These are phyloP conservation scores for Penicillium manginii DNA, from an alignment of 495 filamentous ascomycete species.

Conservation along the genomic window DNA sequence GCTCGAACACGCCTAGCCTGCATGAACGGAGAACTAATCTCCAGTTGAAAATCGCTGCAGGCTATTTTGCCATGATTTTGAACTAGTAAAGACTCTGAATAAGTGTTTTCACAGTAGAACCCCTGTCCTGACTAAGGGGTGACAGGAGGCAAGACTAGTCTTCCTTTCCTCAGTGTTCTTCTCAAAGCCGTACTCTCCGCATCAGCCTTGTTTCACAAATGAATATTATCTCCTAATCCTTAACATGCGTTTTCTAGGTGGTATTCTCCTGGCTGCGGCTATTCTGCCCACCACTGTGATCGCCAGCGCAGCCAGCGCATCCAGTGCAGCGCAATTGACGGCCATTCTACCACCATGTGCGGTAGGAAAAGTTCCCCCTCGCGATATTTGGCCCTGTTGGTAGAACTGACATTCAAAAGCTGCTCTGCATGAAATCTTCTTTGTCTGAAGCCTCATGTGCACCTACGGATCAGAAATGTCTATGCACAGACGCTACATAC, in stretches of 20 bases:
- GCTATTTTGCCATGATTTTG: background rate
- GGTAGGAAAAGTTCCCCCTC: conserved; percentile 8
- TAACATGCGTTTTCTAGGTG: conserved; percentile 18
- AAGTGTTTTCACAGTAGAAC: background rate
- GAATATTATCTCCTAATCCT: background rate
- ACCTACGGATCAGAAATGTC: conserved; percentile 28
- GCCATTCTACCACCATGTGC: conserved; percentile 22
- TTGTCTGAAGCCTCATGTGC: conserved; percentile 28
- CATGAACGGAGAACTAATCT: background rate
- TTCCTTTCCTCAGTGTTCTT: background rate
- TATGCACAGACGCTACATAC: conserved; percentile 28
- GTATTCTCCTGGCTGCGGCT: conserved; percentile 6
- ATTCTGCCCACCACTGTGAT: conserved; percentile 8
- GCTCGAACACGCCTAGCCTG: background rate
- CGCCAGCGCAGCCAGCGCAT: conserved; percentile 8
- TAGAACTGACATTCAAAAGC: conserved; percentile 19
- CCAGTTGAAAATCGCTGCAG: background rate
- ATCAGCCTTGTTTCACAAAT: background rate
- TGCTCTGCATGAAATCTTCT: conserved; percentile 28
- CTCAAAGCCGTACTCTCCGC: background rate
- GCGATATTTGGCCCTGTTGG: no score
- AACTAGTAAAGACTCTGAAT: background rate
- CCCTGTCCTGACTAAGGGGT: background rate
- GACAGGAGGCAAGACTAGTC: background rate
- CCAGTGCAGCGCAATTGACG: conserved; percentile 8